Evolutionary conservation across 116 monocot genomes (phyloP), one percentile per base, ranked within the genome.

Genomic region (Iris pallida): DNA sequence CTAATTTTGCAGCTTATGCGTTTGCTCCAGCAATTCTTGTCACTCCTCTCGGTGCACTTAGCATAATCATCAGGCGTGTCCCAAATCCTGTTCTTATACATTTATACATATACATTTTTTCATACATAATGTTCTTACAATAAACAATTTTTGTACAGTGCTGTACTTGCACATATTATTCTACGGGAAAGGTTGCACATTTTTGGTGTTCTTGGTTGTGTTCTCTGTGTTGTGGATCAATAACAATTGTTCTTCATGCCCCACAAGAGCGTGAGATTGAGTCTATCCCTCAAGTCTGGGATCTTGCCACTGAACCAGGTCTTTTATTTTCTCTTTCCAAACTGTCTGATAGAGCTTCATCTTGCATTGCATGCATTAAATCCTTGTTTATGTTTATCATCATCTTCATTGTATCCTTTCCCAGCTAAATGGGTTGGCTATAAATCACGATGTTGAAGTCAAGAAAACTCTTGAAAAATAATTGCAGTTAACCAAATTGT

Each of bases 1-100:
- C 94, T 60, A 93, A 93, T 70, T 93, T 93, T 72, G 93, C 93
- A 17, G 93, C 93, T 68, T 93, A 94, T 79, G 94, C 90, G 52
- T 94, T 94, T 83, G 94, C 94, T 73, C 90, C 93, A 47, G 90
- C 94, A 72, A 94, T 94, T 79, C 71, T 94, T 17, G 94, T 87
- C 51, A 94, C 94, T 61, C 94, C 94, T 75, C 90, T 94, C 66
- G 94, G 94, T 61, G 94, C 94, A 65, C 85, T 94, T 70, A 94
- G 94, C 81, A 94, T 94, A 62, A 94, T 94, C 19, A 88, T 94
- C 81, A 94, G 94, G 94, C 74, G 77, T 12, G 6, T 30, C 8
- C 66, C 4, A 20, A 30, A 30, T 30, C 30, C 30, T 30, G 2
- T 30, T 30, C 30, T 30, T 30, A 1, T 30, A 30, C 3, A 30